Conservation (phyloP, 257 asterid genomes). For the Solanum acaule region DNA sequence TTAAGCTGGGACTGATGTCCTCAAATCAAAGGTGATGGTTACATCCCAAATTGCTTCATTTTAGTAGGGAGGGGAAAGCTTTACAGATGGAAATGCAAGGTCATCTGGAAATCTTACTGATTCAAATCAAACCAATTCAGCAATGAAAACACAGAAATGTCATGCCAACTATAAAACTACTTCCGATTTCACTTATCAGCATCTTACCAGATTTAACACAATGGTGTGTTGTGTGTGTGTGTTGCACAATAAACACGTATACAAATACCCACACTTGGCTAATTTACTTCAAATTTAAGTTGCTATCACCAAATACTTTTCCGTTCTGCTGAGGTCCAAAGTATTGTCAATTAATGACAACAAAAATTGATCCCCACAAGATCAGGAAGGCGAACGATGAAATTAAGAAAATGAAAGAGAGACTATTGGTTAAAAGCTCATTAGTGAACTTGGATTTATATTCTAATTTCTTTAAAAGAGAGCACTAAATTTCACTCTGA, state of each 20-base stretch:
- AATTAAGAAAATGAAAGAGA: neutral
- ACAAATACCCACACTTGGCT: neutral
- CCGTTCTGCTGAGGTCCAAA: neutral
- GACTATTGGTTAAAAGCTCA: neutral
- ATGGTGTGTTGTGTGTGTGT: neutral
- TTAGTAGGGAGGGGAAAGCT: neutral
- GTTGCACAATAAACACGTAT: neutral
- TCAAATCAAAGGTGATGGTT: neutral
- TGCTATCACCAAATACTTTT: neutral
- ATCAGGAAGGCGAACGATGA: neutral
- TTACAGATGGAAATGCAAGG: neutral
- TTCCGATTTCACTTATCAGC: neutral
- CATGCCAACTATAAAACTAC: neutral
- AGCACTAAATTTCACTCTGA: neutral
- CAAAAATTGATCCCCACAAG: neutral
- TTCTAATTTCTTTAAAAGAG: neutral
- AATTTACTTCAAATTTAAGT: neutral
- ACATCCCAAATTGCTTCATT: neutral
- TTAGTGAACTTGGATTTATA: neutral
- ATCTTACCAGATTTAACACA: neutral
- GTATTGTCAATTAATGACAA: neutral
- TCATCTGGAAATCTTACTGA: neutral
- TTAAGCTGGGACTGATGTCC: neutral
- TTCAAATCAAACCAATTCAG: neutral
- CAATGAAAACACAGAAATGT: neutral